A percentile compares a stretch with the other conserved stretches of the same genome.
Evolutionary conservation across 2,329 filamentous ascomycete genomes (phyloP).

Genomic region (Fusarium euwallaceae): DNA sequence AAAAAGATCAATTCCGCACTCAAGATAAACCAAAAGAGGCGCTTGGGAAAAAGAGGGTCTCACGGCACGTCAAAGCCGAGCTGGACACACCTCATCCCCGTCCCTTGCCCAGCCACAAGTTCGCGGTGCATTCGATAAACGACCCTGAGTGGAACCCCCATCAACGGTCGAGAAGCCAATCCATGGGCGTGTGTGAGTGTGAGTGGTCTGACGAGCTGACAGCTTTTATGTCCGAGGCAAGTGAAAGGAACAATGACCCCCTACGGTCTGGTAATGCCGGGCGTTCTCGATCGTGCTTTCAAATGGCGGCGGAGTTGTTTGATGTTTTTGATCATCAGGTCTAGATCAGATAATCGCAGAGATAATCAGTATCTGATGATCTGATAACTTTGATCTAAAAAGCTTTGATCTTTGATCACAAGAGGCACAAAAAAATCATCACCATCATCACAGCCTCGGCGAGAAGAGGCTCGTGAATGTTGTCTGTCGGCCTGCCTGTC

Average conservation of each 20-base stretch:
- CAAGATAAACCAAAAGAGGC: not conserved
- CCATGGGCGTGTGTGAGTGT: slow-evolving; percentile 6
- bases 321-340: not conserved
- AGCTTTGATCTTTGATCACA: not conserved
- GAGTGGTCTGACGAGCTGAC: slow-evolving; percentile 18
- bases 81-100: slow-evolving; percentile 9
- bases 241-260: not conserved
- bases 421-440: not conserved
- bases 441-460: not conserved
- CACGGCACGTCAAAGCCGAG: slow-evolving; percentile 42
- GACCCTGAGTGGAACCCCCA: slow-evolving; percentile 25
- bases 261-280: not conserved
- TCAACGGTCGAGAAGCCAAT: slow-evolving; percentile 40
- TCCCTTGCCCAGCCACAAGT: slow-evolving; percentile 23
- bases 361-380: slow-evolving; percentile 33
- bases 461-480: not conserved
- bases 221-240: not conserved
- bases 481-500: not conserved
- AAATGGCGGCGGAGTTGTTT: not conserved
- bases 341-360: slow-evolving; percentile 3
- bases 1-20: not conserved
- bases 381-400: slow-evolving; percentile 37
- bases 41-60: slow-evolving; percentile 27
- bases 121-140: slow-evolving; percentile 13
- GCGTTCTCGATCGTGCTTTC: not conserved